Evolutionary conservation across 106 monocot species (phyloP).

Genomic region (Dioscorea dumetorum): DNA sequence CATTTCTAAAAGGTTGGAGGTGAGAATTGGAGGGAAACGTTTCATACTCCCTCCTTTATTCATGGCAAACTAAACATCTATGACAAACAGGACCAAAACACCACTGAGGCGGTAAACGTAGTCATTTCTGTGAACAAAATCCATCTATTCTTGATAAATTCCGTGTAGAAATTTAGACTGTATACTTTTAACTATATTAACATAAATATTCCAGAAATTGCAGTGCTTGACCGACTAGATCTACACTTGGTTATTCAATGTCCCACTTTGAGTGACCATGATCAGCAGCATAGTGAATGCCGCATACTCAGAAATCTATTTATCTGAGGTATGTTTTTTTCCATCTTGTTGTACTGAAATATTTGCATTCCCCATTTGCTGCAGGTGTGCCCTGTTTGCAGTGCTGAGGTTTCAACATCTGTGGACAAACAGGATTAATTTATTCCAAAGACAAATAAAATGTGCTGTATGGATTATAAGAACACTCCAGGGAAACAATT

Average conservation of each 20-base stretch:
- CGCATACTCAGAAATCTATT: no score
- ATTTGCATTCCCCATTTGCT: neutral
- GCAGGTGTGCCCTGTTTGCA: slow-evolving; percentile 45
- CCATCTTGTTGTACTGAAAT: neutral
- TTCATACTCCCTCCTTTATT: no score
- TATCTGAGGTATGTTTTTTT: neutral
- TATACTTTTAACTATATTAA: neutral
- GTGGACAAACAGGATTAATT: slow-evolving; percentile 1
- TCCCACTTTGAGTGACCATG: neutral
- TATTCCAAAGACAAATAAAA: neutral
- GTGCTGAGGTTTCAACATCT: slow-evolving; percentile 34
- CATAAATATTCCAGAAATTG: neutral
- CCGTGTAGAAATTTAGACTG: neutral
- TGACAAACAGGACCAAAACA: no score
- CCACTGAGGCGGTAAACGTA: no score
- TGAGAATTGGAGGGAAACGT: no score
- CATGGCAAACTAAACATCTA: no score
- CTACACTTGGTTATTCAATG: neutral
- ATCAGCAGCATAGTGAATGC: no score
- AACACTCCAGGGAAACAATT: no score
- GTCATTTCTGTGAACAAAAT: no score
- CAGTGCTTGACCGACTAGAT: neutral
- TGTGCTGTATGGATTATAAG: no score
- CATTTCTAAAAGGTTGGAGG: no score
- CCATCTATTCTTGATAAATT: neutral